These are phyloP conservation scores for Prunus davidiana DNA, from an alignment of 306 rosid species.

Conservation along the genomic window DNA sequence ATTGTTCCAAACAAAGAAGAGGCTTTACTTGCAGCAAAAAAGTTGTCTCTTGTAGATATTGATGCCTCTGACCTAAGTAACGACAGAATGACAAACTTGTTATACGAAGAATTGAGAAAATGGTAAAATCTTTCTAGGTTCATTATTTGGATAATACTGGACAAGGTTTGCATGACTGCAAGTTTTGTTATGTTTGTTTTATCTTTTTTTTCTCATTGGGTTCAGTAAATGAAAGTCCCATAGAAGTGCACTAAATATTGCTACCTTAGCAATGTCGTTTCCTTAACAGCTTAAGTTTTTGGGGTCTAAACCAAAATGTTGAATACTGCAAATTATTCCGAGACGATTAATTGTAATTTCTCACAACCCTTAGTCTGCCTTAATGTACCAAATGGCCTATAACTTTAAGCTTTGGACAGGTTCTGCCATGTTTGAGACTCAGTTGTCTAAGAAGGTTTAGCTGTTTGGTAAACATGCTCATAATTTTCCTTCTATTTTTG, in stretches of 20 bases:
- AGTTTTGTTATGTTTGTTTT: background rate
- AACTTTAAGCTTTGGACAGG: background rate
- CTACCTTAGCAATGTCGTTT: background rate
- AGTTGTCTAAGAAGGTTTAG: background rate
- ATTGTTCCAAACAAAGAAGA: constrained; percentile 89
- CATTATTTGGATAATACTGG: constrained; percentile 1
- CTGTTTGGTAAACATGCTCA: background rate
- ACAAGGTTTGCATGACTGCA: background rate
- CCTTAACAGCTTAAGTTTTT: background rate
- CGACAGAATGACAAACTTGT: constrained; percentile 42
- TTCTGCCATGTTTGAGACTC: background rate
- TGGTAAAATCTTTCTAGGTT: constrained; percentile 45
- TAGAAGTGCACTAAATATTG: background rate
- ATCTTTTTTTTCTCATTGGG: background rate
- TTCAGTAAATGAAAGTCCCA: background rate
- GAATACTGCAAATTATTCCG: no score
- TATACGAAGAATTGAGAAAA: constrained; percentile 53
- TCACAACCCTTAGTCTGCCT: background rate
- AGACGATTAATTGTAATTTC: background rate
- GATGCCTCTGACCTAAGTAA: constrained; percentile 55
- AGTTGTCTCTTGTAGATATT: constrained; percentile 39
- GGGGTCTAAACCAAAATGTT: background rate
- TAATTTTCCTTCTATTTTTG: constrained; percentile 1
- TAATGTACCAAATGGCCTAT: background rate
- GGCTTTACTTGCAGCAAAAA: constrained; percentile 52